These are phyloP conservation scores for Delitschia confertaspora DNA, from an alignment of 495 filamentous ascomycete genomes.

Conservation along the genomic window DNA sequence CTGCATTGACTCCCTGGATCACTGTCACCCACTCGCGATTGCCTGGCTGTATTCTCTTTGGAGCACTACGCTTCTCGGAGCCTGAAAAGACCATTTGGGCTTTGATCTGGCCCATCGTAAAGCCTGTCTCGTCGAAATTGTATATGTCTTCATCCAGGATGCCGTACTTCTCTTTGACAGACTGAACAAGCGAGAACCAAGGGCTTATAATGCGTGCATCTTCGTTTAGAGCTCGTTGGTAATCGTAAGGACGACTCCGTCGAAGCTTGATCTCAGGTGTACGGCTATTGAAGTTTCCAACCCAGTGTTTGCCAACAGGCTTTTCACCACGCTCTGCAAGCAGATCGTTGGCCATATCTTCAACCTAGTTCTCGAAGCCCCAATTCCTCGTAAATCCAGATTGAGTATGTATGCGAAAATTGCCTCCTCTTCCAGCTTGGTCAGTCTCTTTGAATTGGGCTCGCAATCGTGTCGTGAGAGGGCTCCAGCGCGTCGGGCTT, in stretches of 20 bases:
- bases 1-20: constrained; percentile 32
- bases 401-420: constrained; percentile 37
- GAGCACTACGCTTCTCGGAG: constrained; percentile 21
- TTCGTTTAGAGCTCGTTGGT: constrained; percentile 35
- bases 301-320: constrained; percentile 29
- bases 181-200: constrained; percentile 35
- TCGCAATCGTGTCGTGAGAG: constrained; percentile 11
- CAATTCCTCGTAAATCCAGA: constrained; percentile 30
- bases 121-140: constrained; percentile 42
- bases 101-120: constrained; percentile 34
- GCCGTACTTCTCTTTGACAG: constrained; percentile 33
- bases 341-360: constrained; percentile 38
- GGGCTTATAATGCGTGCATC: constrained; percentile 32
- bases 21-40: constrained; percentile 38
- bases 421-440: constrained; percentile 28
- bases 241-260: constrained; percentile 31
- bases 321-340: constrained; percentile 17
- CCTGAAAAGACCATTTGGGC: constrained; percentile 8
- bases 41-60: constrained; percentile 30
- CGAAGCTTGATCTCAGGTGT: constrained; percentile 28
- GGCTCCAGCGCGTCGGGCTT: constrained; percentile 3
- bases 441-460: constrained; percentile 30
- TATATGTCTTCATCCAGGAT: constrained; percentile 39
- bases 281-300: constrained; percentile 32
- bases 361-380: background rate